Evolutionary conservation across 306 rosid species (phyloP), one percentile per base, ranked within the genome.

Genomic region (Trifolium pratense): DNA sequence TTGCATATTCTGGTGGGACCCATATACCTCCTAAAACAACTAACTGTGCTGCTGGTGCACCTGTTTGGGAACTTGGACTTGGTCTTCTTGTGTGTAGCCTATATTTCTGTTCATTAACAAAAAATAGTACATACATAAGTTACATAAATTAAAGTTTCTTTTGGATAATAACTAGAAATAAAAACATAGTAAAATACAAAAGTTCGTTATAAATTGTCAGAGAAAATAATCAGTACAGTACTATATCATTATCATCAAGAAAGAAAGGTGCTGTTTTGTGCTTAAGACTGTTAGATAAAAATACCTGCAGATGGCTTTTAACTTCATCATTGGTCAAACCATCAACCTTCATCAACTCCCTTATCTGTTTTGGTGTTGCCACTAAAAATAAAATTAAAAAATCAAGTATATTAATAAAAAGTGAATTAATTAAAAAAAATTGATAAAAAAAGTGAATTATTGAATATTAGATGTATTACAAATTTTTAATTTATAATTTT

Each of bases 281-380:
- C 63, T 5, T 46, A 15, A 15, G 69, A 5, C 25, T 20, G 51
- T 39, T 45, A 79, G 16, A 70, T 52, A 66, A n/a, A 66, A 3
- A 53, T 70, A 95, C 97, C 97, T 95, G 99, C 69, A 95, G 80
- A 90, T 95, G 99, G 86, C 99, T 95, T 95, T 95, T 95, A 72
- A 95, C 99, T 86, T 95, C 99, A 86, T 95, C 99, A 68, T 95
- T 95, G 88, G 99, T 95, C 97, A 95, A 95, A 85, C 99, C 99
- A 56, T 95, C 99, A 76, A 95, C 97, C 85, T 95, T 95, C 99
- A 95, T 95, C 86, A 92, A 82, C 82, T 95, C 99, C 78, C 99
- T 92, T 32, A 95, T 95, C 80, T 95, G 99, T 66, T 95, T 95
- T 75, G 99, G 99, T 3, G 99, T 95, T 17, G 99, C 99, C 77